Conservation (phyloP, 2,329 filamentous ascomycete genomes). For the Metarhizium album region DNA sequence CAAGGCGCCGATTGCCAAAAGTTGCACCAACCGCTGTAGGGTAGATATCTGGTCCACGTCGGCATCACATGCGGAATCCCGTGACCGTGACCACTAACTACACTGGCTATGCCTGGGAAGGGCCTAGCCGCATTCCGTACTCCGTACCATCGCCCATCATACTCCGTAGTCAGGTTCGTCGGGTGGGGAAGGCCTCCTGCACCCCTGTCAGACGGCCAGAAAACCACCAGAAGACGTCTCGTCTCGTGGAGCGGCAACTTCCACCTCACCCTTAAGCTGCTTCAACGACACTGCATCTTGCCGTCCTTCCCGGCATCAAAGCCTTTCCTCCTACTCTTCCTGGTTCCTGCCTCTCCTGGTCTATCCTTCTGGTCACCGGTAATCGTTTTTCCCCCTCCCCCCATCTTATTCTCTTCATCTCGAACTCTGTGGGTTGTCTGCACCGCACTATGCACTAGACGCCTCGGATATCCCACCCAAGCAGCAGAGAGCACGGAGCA, state of each 20-base stretch:
- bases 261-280: constrained; percentile 29
- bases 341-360: constrained; percentile 28
- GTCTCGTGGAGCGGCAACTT: constrained; percentile 29
- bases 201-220: constrained; percentile 15
- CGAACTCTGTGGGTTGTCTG: constrained; percentile 19
- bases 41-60: too few relatives aligned
- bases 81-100: too few relatives aligned
- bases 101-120: too few relatives aligned
- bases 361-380: constrained; percentile 30
- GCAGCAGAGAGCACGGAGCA: not conserved
- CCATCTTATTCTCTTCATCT: too few relatives aligned
- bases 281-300: constrained; percentile 16
- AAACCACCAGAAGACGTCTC: constrained; percentile 13
- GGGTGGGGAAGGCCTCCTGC: not conserved
- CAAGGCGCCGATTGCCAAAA: too few relatives aligned
- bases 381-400: constrained; percentile 17
- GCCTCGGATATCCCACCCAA: constrained; percentile 12
- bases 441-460: constrained; percentile 30
- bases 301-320: constrained; percentile 15
- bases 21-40: too few relatives aligned
- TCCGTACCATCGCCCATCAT: too few relatives aligned
- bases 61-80: too few relatives aligned
- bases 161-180: too few relatives aligned
- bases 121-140: too few relatives aligned
- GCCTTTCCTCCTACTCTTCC: constrained; percentile 8